A percentile compares a stretch with the other conserved stretches of the same genome.
phyloP scores from a whole-genome alignment of 345 rosid species.

The Eucalyptus cloeziana region DNA sequence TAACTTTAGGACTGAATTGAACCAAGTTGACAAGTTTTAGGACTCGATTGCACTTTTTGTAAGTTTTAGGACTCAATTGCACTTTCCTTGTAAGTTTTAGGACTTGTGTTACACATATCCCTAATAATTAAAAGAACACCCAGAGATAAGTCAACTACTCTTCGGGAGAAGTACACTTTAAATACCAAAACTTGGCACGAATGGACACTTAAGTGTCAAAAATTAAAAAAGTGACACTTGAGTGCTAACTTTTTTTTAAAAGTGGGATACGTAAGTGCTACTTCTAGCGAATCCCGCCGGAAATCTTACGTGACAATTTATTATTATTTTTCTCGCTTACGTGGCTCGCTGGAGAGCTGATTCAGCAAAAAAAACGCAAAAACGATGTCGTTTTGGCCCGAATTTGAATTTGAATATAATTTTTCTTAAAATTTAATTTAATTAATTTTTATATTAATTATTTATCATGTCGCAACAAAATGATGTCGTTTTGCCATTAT shows the following conservation, averaged over 20 bases:
- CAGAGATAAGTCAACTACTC: not conserved
- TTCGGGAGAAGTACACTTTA: fast-evolving
- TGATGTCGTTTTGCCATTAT: fast-evolving
- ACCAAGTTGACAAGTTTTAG: too few relatives aligned
- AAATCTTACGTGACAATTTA: fast-evolving
- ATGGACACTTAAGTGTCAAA: fast-evolving
- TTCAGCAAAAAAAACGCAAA: fast-evolving
- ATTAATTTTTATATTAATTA: too few relatives aligned
- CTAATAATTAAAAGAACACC: not conserved
- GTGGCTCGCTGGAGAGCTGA: fast-evolving
- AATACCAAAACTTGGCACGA: fast-evolving
- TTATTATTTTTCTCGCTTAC: too few relatives aligned
- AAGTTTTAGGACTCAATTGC: too few relatives aligned
- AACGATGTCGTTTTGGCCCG: fast-evolving
- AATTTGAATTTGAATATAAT: too few relatives aligned
- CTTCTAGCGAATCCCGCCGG: fast-evolving
- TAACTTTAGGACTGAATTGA: too few relatives aligned
- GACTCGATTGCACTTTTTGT: too few relatives aligned
- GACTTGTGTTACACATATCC: too few relatives aligned
- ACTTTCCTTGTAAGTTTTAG: too few relatives aligned
- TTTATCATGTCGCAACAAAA: fast-evolving
- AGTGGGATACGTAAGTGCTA: too few relatives aligned
- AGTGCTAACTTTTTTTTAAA: fast-evolving
- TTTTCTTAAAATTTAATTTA: fast-evolving
- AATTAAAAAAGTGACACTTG: fast-evolving